phyloP scores from a whole-genome alignment of 345 rosid species.

The Eucalyptus camaldulensis region DNA sequence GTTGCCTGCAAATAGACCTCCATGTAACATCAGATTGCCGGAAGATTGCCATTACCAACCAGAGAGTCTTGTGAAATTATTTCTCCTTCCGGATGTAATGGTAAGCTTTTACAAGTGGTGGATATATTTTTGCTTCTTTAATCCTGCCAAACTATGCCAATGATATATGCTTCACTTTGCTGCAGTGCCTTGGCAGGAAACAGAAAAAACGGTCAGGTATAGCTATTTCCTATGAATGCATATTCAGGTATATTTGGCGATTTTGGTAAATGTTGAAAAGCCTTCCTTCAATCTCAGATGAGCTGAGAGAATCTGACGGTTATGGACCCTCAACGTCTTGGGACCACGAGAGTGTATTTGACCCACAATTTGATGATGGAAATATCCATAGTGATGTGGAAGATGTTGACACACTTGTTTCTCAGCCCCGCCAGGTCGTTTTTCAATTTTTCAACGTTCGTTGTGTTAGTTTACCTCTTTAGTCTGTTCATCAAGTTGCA shows the following conservation, averaged over 20 bases:
- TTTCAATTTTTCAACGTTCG: background rate
- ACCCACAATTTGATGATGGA: conserved; percentile 46
- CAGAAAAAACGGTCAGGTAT: conserved; percentile 54
- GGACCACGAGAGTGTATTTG: conserved; percentile 42
- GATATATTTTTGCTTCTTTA: background rate
- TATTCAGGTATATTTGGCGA: background rate
- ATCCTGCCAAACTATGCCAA: background rate
- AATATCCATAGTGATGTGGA: conserved; percentile 52
- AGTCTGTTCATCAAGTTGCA: background rate
- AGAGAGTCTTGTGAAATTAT: conserved; percentile 76
- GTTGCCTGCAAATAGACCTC: conserved; percentile 60
- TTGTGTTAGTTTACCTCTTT: background rate
- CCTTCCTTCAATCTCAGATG: conserved; percentile 28
- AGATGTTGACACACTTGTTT: conserved; percentile 41
- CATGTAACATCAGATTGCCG: conserved; percentile 61
- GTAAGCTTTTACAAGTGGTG: conserved; percentile 22
- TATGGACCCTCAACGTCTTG: conserved; percentile 42
- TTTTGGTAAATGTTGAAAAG: background rate
- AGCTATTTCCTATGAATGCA: background rate
- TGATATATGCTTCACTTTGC: conserved; percentile 8
- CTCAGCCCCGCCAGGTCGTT: conserved; percentile 89
- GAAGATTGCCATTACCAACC: conserved; percentile 99
- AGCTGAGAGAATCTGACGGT: conserved; percentile 30
- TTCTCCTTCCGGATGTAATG: conserved; percentile 72
- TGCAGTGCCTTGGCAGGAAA: conserved; percentile 78